Evolutionary conservation across 495 filamentous ascomycete genomes (phyloP).

Genomic region (Xylaria curta): DNA sequence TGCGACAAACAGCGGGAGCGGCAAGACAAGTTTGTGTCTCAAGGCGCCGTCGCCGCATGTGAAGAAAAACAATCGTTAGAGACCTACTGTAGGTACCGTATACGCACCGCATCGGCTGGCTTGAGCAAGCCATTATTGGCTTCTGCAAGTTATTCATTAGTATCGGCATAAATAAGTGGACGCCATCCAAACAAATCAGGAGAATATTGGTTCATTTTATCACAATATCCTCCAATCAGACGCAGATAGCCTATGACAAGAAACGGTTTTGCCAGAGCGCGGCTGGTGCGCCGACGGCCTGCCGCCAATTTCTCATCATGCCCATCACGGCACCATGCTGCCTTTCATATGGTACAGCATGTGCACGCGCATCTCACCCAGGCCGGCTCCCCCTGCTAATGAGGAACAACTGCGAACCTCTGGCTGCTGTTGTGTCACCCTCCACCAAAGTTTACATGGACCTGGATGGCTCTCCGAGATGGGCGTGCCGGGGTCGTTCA

Average conservation of each 20-base stretch:
- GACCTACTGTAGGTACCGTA: slow-evolving; percentile 20
- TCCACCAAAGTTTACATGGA: slow-evolving; percentile 38
- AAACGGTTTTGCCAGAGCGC: slow-evolving; percentile 27
- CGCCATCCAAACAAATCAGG: slow-evolving; percentile 18
- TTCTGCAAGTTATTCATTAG: slow-evolving; percentile 29
- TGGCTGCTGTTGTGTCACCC: slow-evolving; percentile 40
- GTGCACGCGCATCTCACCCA: slow-evolving; percentile 27
- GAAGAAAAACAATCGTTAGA: not conserved
- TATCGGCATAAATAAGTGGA: slow-evolving; percentile 28
- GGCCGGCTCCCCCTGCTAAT: slow-evolving; percentile 26
- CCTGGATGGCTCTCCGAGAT: slow-evolving; percentile 38
- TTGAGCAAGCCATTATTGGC: slow-evolving; percentile 7
- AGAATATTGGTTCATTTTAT: slow-evolving; percentile 30
- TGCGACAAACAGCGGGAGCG: slow-evolving; percentile 8
- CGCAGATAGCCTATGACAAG: slow-evolving; percentile 23
- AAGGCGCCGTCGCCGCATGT: not conserved
- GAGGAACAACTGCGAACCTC: slow-evolving; percentile 32
- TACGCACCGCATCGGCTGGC: slow-evolving; percentile 10
- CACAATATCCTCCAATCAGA: slow-evolving; percentile 31
- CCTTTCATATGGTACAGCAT: slow-evolving; percentile 17
- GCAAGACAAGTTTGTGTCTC: not conserved
- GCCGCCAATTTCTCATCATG: slow-evolving; percentile 14
- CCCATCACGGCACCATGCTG: slow-evolving; percentile 21
- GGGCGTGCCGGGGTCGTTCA: slow-evolving; percentile 41
- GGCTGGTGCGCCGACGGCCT: slow-evolving; percentile 30